Evolutionary conservation across 139 green algal species (phyloP).

Genomic region (Closterium sp.): DNA sequence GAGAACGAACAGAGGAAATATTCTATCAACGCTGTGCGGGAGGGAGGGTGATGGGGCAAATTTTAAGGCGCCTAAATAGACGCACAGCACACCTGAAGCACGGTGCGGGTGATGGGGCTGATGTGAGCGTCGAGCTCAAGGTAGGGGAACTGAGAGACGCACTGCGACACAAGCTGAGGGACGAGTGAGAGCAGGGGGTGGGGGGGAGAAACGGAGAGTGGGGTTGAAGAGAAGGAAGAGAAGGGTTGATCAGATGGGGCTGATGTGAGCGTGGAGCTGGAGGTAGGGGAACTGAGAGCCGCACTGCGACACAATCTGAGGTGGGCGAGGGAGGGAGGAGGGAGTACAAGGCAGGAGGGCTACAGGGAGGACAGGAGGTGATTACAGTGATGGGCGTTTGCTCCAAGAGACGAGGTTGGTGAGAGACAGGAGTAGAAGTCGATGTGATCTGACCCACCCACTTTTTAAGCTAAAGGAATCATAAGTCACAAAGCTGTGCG

Average conservation of each 20-base stretch:
- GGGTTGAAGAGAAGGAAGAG: too few relatives aligned
- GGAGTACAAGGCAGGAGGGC: too few relatives aligned
- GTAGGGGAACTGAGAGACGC: constrained; percentile 73
- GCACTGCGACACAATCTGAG: constrained; percentile 57
- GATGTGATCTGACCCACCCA: too few relatives aligned
- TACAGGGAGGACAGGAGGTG: too few relatives aligned
- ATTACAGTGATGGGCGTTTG: constrained; percentile 92
- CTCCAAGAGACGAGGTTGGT: constrained; percentile 66
- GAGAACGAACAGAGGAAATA: too few relatives aligned
- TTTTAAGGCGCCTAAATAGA: too few relatives aligned
- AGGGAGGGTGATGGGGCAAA: too few relatives aligned
- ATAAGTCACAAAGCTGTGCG: too few relatives aligned
- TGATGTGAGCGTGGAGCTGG: constrained; percentile 69
- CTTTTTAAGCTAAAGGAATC: too few relatives aligned
- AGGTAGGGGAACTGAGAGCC: constrained; percentile 77
- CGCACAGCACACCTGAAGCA: constrained; percentile 91
- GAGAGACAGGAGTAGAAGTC: constrained; percentile 76
- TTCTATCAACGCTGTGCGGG: too few relatives aligned
- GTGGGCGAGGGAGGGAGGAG: too few relatives aligned
- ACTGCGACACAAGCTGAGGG: constrained; percentile 55
- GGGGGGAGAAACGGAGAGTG: not conserved
- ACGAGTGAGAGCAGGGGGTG: not conserved
- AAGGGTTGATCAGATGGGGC: constrained; percentile 93
- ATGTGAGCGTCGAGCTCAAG: constrained; percentile 75
- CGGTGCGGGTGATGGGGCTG: constrained; percentile 91